Conservation (phyloP, 805 yeast genomes). For the Teunomyces funiuensis region DNA sequence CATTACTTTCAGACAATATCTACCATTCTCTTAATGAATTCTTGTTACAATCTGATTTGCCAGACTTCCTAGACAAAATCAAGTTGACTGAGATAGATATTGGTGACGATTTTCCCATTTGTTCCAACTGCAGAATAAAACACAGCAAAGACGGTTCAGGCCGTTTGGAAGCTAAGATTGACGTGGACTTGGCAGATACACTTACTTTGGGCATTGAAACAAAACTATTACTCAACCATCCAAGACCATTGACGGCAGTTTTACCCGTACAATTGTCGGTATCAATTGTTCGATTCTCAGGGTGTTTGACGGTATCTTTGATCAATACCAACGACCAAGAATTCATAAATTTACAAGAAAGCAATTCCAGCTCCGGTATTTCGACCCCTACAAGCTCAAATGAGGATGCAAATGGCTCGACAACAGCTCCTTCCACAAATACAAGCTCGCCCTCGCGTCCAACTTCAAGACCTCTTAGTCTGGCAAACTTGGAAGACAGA, state of each 20-base stretch:
- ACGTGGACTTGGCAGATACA: conserved; percentile 86
- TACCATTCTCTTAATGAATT: conserved; percentile 74
- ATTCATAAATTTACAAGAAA: conserved; percentile 13
- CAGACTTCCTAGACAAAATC: conserved; percentile 78
- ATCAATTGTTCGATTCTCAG: conserved; percentile 87
- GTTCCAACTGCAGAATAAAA: conserved; percentile 85
- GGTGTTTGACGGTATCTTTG: conserved; percentile 78
- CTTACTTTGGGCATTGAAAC: conserved; percentile 86
- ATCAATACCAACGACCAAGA: conserved; percentile 47
- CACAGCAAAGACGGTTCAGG: conserved; percentile 55
- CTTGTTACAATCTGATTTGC: conserved; percentile 60
- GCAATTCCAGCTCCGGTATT: conserved; percentile 5
- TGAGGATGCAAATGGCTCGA: conserved; percentile 23
- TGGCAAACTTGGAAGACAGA: conserved; percentile 1
- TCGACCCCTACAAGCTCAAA: background rate
- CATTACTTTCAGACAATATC: conserved; percentile 78
- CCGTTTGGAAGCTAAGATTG: conserved; percentile 79
- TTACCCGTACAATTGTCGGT: conserved; percentile 84
- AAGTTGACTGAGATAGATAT: conserved; percentile 84
- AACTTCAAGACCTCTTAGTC: conserved; percentile 1
- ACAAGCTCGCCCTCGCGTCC: conserved; percentile 5
- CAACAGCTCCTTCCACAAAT: conserved; percentile 7
- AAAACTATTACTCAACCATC: conserved; percentile 72
- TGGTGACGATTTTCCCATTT: conserved; percentile 93
- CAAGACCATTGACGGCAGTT: conserved; percentile 79